Percentiles rank a stretch among this genome's conserved stretches.
Conservation (phyloP, 1,284 basidiomycete species). For the Thecaphora frezii region DNA sequence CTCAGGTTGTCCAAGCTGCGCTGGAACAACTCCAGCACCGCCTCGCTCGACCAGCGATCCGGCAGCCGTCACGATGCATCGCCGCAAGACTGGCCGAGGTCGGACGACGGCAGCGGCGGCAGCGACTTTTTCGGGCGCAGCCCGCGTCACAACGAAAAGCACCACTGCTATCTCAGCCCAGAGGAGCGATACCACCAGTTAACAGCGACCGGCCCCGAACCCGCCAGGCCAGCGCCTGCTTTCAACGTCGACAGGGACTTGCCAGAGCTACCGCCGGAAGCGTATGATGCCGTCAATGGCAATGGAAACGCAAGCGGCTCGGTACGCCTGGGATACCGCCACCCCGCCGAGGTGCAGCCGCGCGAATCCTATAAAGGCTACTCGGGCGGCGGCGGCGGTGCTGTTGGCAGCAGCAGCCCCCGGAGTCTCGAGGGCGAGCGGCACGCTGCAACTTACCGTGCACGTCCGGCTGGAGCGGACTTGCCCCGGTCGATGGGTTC, state of each 20-base stretch:
- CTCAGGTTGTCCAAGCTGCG: conserved; percentile 1
- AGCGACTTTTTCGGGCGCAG: background rate
- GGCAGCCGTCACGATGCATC: background rate
- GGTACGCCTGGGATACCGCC: background rate
- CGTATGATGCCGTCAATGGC: conserved; percentile 14
- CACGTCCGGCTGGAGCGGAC: background rate
- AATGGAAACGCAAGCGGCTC: conserved; percentile 5
- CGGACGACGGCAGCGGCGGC: background rate
- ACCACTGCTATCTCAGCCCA: background rate
- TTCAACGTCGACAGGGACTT: conserved; percentile 28
- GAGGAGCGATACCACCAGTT: background rate
- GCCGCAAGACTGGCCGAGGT: background rate
- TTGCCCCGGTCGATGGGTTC: background rate
- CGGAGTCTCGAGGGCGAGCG: background rate
- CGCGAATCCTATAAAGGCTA: background rate
- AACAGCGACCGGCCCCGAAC: background rate
- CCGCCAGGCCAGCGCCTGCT: background rate
- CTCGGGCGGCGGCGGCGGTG: too few species aligned
- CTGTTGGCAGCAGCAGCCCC: background rate
- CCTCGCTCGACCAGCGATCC: background rate
- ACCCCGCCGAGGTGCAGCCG: conserved; percentile 8
- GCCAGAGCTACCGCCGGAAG: conserved; percentile 23
- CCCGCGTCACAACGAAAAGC: background rate
- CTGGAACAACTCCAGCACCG: background rate
- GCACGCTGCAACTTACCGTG: background rate